Percentiles rank a stretch among this genome's conserved stretches.
These are phyloP conservation scores for Mallotus japonicus DNA, from an alignment of 441 rosid genomes.

Conservation along the genomic window DNA sequence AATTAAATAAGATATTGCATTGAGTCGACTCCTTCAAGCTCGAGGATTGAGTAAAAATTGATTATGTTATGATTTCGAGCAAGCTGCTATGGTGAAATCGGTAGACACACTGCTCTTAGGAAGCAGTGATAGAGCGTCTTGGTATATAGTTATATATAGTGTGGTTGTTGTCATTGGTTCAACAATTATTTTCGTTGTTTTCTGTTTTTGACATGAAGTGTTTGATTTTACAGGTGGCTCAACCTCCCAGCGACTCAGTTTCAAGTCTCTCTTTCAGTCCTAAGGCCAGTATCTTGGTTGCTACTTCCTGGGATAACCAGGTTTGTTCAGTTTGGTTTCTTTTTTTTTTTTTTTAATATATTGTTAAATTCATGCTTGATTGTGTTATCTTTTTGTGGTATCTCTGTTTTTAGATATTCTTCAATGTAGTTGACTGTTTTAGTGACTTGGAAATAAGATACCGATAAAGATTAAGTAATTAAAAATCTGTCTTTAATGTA, in stretches of 20 bases:
- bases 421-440: background rate
- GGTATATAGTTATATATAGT: too few species aligned
- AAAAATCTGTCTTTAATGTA: background rate
- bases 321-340: constrained; percentile 34
- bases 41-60: too few species aligned
- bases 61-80: too few species aligned
- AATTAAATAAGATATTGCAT: too few species aligned
- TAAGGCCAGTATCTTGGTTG: constrained; percentile 77
- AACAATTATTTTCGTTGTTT: background rate
- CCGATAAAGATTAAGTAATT: background rate
- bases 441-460: too few species aligned
- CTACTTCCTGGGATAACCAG: constrained; percentile 99
- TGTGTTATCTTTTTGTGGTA: background rate
- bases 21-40: too few species aligned
- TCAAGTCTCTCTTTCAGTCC: constrained; percentile 93
- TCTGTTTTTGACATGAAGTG: constrained; percentile 1
- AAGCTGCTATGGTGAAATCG: too few species aligned
- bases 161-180: too few species aligned
- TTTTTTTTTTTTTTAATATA: background rate
- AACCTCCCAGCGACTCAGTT: constrained; percentile 80
- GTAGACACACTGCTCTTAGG: too few species aligned
- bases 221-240: constrained; percentile 53
- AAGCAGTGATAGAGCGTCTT: too few species aligned
- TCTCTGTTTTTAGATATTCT: background rate
- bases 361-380: background rate